Percentiles rank a stretch among this genome's conserved stretches.
These are phyloP conservation scores for Chytriomyces confervae DNA, from an alignment of 192 early-diverging fungal genomes.

Conservation along the genomic window DNA sequence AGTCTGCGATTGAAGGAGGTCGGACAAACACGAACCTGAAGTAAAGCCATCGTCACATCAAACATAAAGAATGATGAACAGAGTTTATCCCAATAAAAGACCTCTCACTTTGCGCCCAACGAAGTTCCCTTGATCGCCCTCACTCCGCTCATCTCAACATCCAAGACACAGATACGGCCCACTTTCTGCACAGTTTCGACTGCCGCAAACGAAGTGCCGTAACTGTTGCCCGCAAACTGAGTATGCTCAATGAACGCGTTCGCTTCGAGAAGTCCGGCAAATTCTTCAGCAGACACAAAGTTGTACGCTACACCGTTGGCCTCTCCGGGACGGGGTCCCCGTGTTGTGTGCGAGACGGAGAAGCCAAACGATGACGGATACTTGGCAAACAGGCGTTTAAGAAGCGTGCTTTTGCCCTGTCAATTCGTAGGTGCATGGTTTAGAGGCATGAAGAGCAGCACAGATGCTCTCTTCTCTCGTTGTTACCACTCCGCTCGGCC, in stretches of 20 bases:
- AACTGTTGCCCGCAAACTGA: constrained; percentile 51
- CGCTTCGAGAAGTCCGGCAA: constrained; percentile 42
- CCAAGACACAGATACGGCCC: constrained; percentile 55
- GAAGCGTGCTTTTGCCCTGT: constrained; percentile 43
- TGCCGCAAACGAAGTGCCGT: constrained; percentile 51
- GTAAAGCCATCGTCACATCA: not conserved
- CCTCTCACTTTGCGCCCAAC: not conserved
- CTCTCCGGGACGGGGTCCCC: constrained; percentile 51
- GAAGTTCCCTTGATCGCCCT: not conserved
- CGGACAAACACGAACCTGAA: constrained; percentile 38
- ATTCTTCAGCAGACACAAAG: constrained; percentile 46
- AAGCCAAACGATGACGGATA: constrained; percentile 87
- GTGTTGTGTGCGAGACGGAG: constrained; percentile 75
- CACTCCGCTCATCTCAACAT: constrained; percentile 48
- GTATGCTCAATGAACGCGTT: constrained; percentile 53
- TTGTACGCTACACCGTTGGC: constrained; percentile 50
- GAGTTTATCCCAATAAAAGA: constrained; percentile 29
- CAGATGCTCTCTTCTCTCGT: not conserved
- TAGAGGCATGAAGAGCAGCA: not conserved
- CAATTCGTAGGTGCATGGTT: not conserved
- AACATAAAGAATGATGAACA: constrained; percentile 30
- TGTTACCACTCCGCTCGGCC: constrained; percentile 74
- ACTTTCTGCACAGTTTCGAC: constrained; percentile 44
- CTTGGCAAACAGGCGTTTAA: constrained; percentile 64
- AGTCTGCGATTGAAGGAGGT: constrained; percentile 56